phyloP scores from a whole-genome alignment of 2,329 filamentous ascomycete genomes.

The Sclerotinia sclerotiorum region DNA sequence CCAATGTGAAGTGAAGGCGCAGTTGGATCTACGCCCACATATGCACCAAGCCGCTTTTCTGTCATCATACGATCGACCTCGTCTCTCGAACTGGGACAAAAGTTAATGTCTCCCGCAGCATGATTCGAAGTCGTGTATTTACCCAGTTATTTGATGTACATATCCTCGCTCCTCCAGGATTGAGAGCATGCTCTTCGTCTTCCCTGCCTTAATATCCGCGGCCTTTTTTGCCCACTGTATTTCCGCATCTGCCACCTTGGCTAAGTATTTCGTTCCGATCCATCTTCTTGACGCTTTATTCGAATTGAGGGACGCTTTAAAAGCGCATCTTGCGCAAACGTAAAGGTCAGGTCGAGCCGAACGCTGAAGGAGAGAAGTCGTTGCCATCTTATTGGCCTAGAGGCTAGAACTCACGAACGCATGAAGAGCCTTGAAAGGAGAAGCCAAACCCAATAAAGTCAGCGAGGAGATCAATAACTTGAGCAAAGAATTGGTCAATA shows the following conservation, averaged over 20 bases:
- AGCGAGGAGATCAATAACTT: neutral
- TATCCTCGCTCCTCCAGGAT: conserved; percentile 70
- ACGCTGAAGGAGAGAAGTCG: conserved; percentile 34
- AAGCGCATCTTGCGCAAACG: conserved; percentile 38
- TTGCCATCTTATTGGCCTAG: conserved; percentile 34
- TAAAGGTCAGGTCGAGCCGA: conserved; percentile 32
- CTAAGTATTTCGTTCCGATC: conserved; percentile 42
- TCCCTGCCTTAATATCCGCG: conserved; percentile 50
- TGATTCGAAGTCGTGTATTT: conserved; percentile 37
- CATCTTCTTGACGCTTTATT: conserved; percentile 32
- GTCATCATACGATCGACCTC: conserved; percentile 64
- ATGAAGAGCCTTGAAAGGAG: neutral
- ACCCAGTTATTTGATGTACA: conserved; percentile 75
- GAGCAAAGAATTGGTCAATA: neutral
- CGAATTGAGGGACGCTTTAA: conserved; percentile 28
- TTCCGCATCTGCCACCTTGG: conserved; percentile 38
- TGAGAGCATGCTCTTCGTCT: conserved; percentile 57
- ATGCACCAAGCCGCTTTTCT: conserved; percentile 66
- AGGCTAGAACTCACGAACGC: neutral
- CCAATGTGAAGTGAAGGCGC: conserved; percentile 77
- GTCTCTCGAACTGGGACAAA: conserved; percentile 42
- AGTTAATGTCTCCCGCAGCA: conserved; percentile 15
- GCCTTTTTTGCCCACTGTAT: conserved; percentile 51
- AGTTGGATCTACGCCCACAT: conserved; percentile 81
- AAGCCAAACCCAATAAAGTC: neutral